Percentiles rank a stretch among this genome's conserved stretches.
Conservation (phyloP, 805 yeast species). For the Cyberlindnera xylosilytica region DNA sequence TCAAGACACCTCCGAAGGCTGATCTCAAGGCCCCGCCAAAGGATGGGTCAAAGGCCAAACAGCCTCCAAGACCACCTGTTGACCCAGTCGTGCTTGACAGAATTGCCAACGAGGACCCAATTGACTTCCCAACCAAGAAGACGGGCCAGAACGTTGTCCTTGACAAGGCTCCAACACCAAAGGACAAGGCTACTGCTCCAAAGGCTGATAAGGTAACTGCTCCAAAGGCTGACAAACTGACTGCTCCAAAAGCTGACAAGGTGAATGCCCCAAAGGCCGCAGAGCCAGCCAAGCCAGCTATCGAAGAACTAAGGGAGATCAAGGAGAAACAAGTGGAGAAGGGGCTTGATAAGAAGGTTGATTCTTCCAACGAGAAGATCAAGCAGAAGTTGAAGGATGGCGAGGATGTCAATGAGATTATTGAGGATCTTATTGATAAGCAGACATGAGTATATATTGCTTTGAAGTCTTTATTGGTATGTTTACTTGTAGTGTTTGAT, state of each 20-base stretch:
- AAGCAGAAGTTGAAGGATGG: slow-evolving; percentile 10
- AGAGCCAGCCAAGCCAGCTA: slow-evolving; percentile 25
- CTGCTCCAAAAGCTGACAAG: no score
- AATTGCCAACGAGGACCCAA: no score
- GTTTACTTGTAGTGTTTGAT: not conserved
- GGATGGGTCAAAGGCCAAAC: no score
- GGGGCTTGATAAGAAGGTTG: not conserved
- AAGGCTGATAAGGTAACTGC: no score
- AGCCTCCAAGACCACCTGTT: no score
- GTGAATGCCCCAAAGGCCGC: slow-evolving; percentile 22
- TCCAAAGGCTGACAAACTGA: no score
- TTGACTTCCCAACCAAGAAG: not conserved
- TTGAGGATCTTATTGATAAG: slow-evolving; percentile 18
- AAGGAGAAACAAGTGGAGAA: slow-evolving; percentile 1
- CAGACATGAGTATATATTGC: not conserved
- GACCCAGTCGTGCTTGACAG: not conserved
- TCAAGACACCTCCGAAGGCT: no score
- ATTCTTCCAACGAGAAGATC: slow-evolving; percentile 1
- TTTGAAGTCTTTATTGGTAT: not conserved
- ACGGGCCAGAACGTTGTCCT: not conserved
- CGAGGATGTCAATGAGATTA: slow-evolving; percentile 13
- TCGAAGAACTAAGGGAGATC: slow-evolving; percentile 20
- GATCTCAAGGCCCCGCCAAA: no score
- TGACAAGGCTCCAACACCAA: not conserved
- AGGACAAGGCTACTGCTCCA: no score